phyloP scores from a whole-genome alignment of 2,329 filamentous ascomycete genomes.

The Clarireedia hainanense region DNA sequence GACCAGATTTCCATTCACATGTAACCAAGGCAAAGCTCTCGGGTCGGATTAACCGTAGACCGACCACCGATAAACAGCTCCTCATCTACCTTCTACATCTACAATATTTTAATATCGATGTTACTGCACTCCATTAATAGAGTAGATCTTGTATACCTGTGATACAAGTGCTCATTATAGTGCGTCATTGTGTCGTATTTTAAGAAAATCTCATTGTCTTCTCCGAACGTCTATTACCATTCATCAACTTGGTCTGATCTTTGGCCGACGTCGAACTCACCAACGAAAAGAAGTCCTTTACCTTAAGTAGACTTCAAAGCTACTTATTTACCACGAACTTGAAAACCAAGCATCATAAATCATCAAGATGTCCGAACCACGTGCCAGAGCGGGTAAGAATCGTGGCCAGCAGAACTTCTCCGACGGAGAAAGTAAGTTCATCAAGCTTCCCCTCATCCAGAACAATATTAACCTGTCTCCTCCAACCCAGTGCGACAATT shows the following conservation, averaged over 20 bases:
- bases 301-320: neutral
- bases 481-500: conserved; percentile 55
- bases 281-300: neutral
- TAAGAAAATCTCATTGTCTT: too few species aligned
- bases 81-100: neutral
- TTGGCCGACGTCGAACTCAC: neutral
- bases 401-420: conserved; percentile 78
- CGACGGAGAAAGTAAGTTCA: conserved; percentile 56
- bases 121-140: too few species aligned
- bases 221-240: too few species aligned
- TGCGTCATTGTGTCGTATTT: too few species aligned
- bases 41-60: neutral
- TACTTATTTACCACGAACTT: too few species aligned
- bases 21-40: neutral
- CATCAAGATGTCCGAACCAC: conserved; percentile 54
- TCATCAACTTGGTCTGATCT: too few species aligned
- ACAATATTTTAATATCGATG: too few species aligned
- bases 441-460: neutral
- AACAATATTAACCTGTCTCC: conserved; percentile 4
- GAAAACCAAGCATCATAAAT: neutral
- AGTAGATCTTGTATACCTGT: too few species aligned
- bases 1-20: conserved; percentile 10
- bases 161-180: too few species aligned
- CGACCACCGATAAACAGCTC: neutral
- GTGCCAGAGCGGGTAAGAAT: conserved; percentile 70